A percentile compares a stretch with the other conserved stretches of the same genome.
Evolutionary conservation across 768 basidiomycete genomes (phyloP).

Genomic region (Termitomyces sp.): DNA sequence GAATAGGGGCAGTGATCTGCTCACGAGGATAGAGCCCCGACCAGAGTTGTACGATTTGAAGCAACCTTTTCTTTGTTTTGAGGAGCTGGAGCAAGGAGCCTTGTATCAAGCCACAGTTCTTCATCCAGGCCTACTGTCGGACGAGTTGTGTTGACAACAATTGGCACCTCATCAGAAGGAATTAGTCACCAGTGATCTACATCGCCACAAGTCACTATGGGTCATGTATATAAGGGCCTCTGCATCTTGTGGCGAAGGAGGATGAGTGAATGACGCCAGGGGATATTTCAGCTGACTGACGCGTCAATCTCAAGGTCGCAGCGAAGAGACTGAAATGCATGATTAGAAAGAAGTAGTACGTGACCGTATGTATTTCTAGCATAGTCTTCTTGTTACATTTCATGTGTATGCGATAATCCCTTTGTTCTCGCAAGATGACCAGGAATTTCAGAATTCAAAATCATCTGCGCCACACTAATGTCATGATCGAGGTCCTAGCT

Average conservation of each 20-base stretch:
- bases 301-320: too few relatives aligned
- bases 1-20: background rate
- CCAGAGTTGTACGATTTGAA: constrained; percentile 1
- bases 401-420: background rate
- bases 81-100: too few relatives aligned
- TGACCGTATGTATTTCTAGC: too few relatives aligned
- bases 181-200: background rate
- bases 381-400: too few relatives aligned
- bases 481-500: too few relatives aligned
- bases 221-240: background rate
- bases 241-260: too few relatives aligned
- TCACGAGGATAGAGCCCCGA: background rate
- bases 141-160: background rate
- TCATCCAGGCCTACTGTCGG: background rate
- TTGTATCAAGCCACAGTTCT: too few relatives aligned
- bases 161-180: background rate
- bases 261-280: too few relatives aligned
- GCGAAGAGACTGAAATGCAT: too few relatives aligned
- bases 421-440: background rate
- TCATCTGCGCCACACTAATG: background rate
- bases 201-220: too few relatives aligned
- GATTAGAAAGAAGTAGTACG: too few relatives aligned
- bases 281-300: too few relatives aligned
- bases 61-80: background rate
- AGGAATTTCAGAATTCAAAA: background rate